phyloP scores from a whole-genome alignment of 768 basidiomycete species.

The Cystofilobasidium macerans region DNA sequence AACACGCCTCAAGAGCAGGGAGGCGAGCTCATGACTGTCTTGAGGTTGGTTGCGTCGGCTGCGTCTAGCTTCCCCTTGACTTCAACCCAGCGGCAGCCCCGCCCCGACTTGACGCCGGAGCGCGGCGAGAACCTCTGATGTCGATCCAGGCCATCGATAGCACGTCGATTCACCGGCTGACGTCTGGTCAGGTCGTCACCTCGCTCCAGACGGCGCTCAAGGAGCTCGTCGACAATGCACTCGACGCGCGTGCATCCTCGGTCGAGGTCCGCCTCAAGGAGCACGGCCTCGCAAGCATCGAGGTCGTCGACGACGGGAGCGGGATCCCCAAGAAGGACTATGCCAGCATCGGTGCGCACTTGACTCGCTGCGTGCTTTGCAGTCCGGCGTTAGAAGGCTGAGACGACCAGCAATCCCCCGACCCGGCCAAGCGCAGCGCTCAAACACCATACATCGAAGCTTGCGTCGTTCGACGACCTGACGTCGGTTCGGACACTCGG shows the following conservation, averaged over 20 bases:
- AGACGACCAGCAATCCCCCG: not conserved
- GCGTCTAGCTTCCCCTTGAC: not conserved
- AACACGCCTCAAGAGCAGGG: too few species aligned
- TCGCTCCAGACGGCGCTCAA: constrained; percentile 90
- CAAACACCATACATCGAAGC: constrained; percentile 90
- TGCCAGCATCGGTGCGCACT: constrained; percentile 57
- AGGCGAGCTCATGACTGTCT: too few species aligned
- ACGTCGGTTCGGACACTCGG: constrained; percentile 69
- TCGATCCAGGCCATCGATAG: constrained; percentile 50
- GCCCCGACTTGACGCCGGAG: not conserved
- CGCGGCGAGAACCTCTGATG: not conserved
- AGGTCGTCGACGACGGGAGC: constrained; percentile 83
- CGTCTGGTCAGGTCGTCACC: constrained; percentile 88
- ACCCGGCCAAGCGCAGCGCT: constrained; percentile 46
- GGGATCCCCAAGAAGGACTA: constrained; percentile 73
- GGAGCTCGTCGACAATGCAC: constrained; percentile 89
- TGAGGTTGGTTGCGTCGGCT: too few species aligned
- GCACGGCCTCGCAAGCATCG: constrained; percentile 66
- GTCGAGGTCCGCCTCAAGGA: constrained; percentile 87
- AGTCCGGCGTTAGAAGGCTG: not conserved
- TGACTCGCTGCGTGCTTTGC: not conserved
- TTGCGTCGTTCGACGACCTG: constrained; percentile 63
- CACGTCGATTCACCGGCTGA: constrained; percentile 71
- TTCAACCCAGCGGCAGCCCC: not conserved
- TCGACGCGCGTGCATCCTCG: constrained; percentile 80